Percentiles rank a stretch among this genome's conserved stretches.
phyloP scores from a whole-genome alignment of 139 green algal genomes.

The Pleodorina starrii region DNA sequence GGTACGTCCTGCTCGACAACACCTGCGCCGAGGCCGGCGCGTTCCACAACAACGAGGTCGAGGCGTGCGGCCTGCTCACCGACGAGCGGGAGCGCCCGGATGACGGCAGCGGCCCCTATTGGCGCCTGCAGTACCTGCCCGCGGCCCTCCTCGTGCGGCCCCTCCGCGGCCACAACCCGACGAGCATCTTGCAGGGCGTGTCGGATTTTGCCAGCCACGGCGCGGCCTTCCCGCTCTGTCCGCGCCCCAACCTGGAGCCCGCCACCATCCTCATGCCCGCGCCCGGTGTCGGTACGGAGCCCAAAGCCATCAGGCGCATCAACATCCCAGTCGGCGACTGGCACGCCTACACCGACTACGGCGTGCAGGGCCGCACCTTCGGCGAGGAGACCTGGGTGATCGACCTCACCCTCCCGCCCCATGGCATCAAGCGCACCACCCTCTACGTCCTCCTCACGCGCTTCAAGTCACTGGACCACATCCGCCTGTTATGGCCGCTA shows the following conservation, averaged over 20 bases:
- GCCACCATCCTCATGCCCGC: neutral
- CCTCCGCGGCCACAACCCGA: neutral
- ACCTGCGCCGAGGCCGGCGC: neutral
- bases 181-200: neutral
- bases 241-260: neutral
- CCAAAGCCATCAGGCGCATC: neutral
- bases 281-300: neutral
- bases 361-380: neutral
- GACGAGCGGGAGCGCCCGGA: neutral
- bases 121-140: neutral
- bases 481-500: no score
- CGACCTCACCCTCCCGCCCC: no score
- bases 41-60: neutral
- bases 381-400: no score
- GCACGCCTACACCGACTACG: neutral
- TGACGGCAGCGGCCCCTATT: neutral
- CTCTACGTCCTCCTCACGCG: no score
- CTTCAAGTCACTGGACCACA: no score
- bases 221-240: neutral
- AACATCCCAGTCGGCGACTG: neutral
- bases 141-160: neutral
- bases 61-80: neutral
- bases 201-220: neutral
- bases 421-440: no score
- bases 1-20: neutral